phyloP scores from a whole-genome alignment of 2,329 filamentous ascomycete species.

The Blumeriella jaapii region DNA sequence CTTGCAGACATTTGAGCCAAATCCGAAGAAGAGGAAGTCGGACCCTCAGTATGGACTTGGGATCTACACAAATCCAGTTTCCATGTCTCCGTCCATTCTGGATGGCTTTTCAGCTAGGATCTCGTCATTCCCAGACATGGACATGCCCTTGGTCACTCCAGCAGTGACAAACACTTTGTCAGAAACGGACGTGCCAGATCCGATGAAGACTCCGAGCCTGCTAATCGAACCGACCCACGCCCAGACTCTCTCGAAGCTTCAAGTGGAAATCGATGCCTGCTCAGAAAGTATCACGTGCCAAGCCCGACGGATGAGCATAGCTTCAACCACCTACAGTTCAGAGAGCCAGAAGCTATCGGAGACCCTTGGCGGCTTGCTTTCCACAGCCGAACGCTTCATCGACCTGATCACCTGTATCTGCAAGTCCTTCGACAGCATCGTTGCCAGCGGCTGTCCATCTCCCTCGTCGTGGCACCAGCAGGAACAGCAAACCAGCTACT shows the following conservation, averaged over 20 bases:
- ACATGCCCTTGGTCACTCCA: constrained; percentile 6
- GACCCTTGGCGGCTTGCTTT: constrained; percentile 6
- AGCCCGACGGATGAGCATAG: constrained; percentile 6
- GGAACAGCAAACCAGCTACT: constrained; percentile 6
- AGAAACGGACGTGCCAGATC: constrained; percentile 4
- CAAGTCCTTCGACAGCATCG: constrained; percentile 5
- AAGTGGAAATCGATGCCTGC: constrained; percentile 9
- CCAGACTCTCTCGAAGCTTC: constrained; percentile 7
- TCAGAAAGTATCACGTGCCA: constrained; percentile 7
- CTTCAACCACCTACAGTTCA: constrained; percentile 5
- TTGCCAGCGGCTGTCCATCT: constrained; percentile 4
- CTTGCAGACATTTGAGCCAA: constrained; percentile 2
- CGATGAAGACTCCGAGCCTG: not conserved
- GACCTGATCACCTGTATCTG: constrained; percentile 9
- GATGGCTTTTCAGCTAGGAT: constrained; percentile 4
- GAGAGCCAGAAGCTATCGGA: constrained; percentile 8
- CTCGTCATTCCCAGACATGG: constrained; percentile 9
- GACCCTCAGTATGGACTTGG: not conserved
- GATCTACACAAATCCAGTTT: constrained; percentile 3
- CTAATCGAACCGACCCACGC: constrained; percentile 4
- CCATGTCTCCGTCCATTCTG: constrained; percentile 3
- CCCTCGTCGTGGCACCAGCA: constrained; percentile 6
- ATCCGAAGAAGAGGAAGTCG: constrained; percentile 10
- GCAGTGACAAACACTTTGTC: constrained; percentile 5
- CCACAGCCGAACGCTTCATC: constrained; percentile 7